Evolutionary conservation across 2,329 filamentous ascomycete genomes (phyloP).

Genomic region (Chaetomium sp.): DNA sequence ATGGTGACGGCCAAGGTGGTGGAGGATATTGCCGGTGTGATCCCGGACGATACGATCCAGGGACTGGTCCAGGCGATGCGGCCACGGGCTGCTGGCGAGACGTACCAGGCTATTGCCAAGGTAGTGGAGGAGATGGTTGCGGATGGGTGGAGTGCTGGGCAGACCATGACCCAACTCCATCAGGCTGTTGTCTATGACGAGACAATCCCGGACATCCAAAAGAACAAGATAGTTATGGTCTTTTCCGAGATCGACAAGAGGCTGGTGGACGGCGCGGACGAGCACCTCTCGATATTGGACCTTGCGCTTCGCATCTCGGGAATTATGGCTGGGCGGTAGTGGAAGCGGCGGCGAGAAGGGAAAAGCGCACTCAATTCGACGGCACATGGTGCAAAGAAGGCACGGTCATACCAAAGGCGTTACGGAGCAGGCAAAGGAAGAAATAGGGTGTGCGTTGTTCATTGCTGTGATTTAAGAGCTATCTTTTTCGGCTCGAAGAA

Average conservation of each 20-base stretch:
- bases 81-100: conserved; percentile 62
- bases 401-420: conserved; percentile 22
- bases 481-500: conserved; percentile 37
- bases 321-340: conserved; percentile 59
- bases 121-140: conserved; percentile 89
- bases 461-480: conserved; percentile 20
- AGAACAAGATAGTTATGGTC: conserved; percentile 83
- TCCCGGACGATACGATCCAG: conserved; percentile 75
- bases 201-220: conserved; percentile 77
- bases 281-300: conserved; percentile 89
- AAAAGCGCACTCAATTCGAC: background rate
- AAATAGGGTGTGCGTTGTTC: background rate
- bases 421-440: conserved; percentile 19
- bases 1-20: conserved; percentile 75
- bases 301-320: conserved; percentile 78
- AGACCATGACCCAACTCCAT: conserved; percentile 79
- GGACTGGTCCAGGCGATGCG: conserved; percentile 74
- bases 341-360: background rate
- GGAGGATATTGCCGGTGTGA: conserved; percentile 94
- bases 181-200: conserved; percentile 83
- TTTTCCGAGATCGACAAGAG: conserved; percentile 97
- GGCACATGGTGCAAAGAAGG: background rate
- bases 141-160: conserved; percentile 94
- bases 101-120: conserved; percentile 74
- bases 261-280: conserved; percentile 90